A percentile compares a stretch with the other conserved stretches of the same genome.
These are phyloP conservation scores for Aspergillus sergii DNA, from an alignment of 2,329 filamentous ascomycete genomes.

Conservation along the genomic window DNA sequence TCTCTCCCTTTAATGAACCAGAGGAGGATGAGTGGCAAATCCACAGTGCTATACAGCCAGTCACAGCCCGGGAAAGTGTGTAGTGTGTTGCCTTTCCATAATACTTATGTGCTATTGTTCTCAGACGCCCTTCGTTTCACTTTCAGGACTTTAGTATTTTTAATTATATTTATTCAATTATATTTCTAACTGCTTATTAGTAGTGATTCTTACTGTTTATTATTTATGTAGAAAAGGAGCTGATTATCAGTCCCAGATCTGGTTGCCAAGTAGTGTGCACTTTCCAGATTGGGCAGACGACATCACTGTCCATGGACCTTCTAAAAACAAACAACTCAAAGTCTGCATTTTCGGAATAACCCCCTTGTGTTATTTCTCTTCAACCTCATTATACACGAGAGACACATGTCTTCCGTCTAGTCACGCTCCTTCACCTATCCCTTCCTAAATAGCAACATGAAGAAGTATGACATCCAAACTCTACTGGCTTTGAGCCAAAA, in stretches of 20 bases:
- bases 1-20: conserved; percentile 50
- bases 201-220: background rate
- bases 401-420: background rate
- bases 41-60: conserved; percentile 45
- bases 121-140: background rate
- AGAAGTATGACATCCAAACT: conserved; percentile 42
- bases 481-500: conserved; percentile 38
- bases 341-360: background rate
- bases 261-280: background rate
- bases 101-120: background rate
- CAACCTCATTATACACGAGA: background rate
- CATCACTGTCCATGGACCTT: background rate
- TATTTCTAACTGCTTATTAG: background rate
- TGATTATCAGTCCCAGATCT: background rate
- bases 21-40: conserved; percentile 41
- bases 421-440: background rate
- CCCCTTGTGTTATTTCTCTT: background rate
- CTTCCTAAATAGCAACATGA: conserved; percentile 20
- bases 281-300: background rate
- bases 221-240: background rate
- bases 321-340: background rate
- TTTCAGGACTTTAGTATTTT: background rate
- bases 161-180: background rate
- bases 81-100: conserved; percentile 31
- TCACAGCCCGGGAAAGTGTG: conserved; percentile 52